phyloP scores from a whole-genome alignment of 2,329 filamentous ascomycete genomes.

The Penicillium freii region DNA sequence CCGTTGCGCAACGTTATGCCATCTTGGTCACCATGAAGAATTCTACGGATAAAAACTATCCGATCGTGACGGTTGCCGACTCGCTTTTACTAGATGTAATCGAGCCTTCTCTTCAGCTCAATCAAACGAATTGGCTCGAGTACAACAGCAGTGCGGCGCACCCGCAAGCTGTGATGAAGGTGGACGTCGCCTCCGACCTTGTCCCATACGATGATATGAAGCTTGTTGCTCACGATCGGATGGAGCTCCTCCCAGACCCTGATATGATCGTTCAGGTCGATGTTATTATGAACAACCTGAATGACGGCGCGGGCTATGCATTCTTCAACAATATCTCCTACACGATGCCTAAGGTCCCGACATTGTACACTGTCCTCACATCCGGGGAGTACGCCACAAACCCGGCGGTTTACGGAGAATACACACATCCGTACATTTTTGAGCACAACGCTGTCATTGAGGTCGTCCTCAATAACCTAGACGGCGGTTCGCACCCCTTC shows the following conservation, averaged over 20 bases:
- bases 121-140: conserved; percentile 63
- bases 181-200: conserved; percentile 47
- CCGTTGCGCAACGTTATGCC: conserved; percentile 63
- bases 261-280: conserved; percentile 55
- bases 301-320: conserved; percentile 59
- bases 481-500: conserved; percentile 47
- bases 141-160: conserved; percentile 51
- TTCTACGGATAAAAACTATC: conserved; percentile 61
- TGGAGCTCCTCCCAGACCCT: conserved; percentile 60
- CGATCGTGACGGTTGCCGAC: conserved; percentile 51
- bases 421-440: conserved; percentile 54
- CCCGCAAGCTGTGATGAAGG: conserved; percentile 27
- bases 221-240: conserved; percentile 67
- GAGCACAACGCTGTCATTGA: conserved; percentile 43
- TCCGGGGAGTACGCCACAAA: conserved; percentile 53
- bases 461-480: conserved; percentile 46
- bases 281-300: conserved; percentile 68
- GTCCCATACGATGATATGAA: conserved; percentile 71
- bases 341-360: conserved; percentile 23
- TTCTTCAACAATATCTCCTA: conserved; percentile 31
- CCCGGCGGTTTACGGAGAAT: conserved; percentile 62
- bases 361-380: conserved; percentile 29
- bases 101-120: conserved; percentile 33
- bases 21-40: conserved; percentile 61
- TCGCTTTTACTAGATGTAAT: conserved; percentile 35